Conservation (phyloP, 306 rosid species). For the Inga leiocalycina region DNA sequence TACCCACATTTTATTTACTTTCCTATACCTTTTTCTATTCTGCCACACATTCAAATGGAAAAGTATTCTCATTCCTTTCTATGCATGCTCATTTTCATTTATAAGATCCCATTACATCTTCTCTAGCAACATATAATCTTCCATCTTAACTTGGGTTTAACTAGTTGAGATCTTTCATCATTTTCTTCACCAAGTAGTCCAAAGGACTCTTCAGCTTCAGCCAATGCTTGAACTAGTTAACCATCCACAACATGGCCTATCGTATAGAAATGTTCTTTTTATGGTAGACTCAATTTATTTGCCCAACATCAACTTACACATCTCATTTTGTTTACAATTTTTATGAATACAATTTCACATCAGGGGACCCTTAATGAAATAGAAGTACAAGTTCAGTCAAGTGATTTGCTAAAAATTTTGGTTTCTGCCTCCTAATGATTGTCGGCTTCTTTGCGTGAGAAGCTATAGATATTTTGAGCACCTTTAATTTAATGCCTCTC, state of each 20-base stretch:
- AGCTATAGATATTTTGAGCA: not conserved
- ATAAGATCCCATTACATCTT: not conserved
- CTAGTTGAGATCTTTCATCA: not conserved
- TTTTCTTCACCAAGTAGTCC: not conserved
- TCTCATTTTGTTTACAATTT: not conserved
- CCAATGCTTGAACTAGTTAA: not conserved
- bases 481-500: not conserved
- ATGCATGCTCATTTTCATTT: not conserved
- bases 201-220: not conserved
- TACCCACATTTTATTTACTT: not conserved
- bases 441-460: not conserved
- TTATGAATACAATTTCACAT: not conserved
- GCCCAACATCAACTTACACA: not conserved
- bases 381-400: not conserved
- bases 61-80: not conserved
- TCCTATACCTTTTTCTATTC: not conserved
- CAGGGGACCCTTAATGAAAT: not conserved
- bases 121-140: not conserved
- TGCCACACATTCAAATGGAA: not conserved
- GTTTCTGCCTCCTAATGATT: not conserved
- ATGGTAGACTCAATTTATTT: not conserved
- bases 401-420: not conserved
- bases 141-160: not conserved
- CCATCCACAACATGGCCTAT: not conserved
- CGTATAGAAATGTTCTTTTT: not conserved